Evolutionary conservation across 768 basidiomycete species (phyloP), one percentile per base, ranked within the genome.

Genomic region (Lactifluus piperatus): DNA sequence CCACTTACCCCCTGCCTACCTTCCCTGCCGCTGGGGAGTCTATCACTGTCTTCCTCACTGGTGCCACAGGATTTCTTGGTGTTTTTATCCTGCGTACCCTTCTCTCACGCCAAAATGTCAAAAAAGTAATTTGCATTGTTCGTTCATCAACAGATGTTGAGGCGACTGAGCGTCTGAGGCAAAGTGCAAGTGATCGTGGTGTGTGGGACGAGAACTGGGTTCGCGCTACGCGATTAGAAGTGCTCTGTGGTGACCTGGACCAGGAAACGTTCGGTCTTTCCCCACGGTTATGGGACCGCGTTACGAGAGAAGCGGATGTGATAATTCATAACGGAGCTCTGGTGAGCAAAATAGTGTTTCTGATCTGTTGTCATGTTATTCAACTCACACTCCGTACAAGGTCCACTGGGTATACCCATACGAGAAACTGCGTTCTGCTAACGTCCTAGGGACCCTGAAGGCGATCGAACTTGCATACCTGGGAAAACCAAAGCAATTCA

Each of bases 391-490:
- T 30, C 53, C 6, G 4, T 18, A 18, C 26, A 67, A 93, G 91
- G 92, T 98, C 14, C 97, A 99, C 68, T 99, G 97, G 97, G 91
- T 99, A 3, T 99, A 97, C 71, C 93, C 94, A 0, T 99, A 99
- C 73, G 87, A 94, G 69, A 92, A 85, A 70, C 79, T 99, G 11
- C 88, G 94, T 7, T 79, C 86, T 0, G 82, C 94, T 14, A 99
- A 99, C 71, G 97, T 98, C n/a, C 68, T 94, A 11, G 86, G 88
- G 0, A 99, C 97, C 6, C 68, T 99, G 57, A 87, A 88, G 2
- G 85, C 85, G 6, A 77, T 97, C 44, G 80, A 88, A 34, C 80
- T 99, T 27, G 91, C 91, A 3, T 80, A 85, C 13, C 77, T 79
- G 8, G 76, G 77, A 24, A 90, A 83, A 68, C 80, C 85, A 34